Evolutionary conservation across 495 filamentous ascomycete species (phyloP), one percentile per base, ranked within the genome.

Genomic region (Staphylotrichum tortipilum): DNA sequence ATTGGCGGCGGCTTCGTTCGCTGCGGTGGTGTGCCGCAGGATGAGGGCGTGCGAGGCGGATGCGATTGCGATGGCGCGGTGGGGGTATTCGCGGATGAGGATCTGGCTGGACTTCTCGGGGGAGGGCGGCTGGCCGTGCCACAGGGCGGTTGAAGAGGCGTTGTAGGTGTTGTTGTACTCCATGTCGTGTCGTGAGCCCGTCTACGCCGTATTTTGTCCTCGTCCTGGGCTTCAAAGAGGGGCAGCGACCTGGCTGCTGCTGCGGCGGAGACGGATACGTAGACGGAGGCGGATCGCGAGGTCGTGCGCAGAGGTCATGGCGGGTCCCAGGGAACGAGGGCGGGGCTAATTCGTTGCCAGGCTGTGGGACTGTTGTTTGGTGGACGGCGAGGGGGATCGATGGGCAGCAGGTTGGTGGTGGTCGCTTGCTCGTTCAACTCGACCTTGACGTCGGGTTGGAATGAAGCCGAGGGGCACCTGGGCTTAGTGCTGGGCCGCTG

Each of bases 1-100:
- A 64, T 80, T 79, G 28, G 65, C 60, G 55, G 71, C 66, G 33
- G 63, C 66, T 40, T 77, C 73, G 52, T 71, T 71, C 12, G 77
- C 79, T 7, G 78, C 73, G 19, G 76, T 63, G 52, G 74, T 85
- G 70, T 94, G 78, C 24, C 83, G 82, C 54, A 97, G 86, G 44
- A 95, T 81, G 54, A 98, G 75, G 56, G 80, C 84, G 71, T 94
- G 82, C 14, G 86, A 79, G 7, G 77, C 60, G 12, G 90, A 88
- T 19, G 81, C 80, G 48, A 98, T 77, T 17, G 87, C 88, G 65
- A 98, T 86, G 47, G 88, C 82, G 47, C 92, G 83, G 55, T 85
- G 78, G 56, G 90, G 88, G 62, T 86, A 79, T 58, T 95, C 87
- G 59, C 83, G 79, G 45, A 87, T 70, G 36, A 85, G 74, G 38